Evolutionary conservation across 2,329 filamentous ascomycete species (phyloP).

Genomic region (Triangularia setosa): DNA sequence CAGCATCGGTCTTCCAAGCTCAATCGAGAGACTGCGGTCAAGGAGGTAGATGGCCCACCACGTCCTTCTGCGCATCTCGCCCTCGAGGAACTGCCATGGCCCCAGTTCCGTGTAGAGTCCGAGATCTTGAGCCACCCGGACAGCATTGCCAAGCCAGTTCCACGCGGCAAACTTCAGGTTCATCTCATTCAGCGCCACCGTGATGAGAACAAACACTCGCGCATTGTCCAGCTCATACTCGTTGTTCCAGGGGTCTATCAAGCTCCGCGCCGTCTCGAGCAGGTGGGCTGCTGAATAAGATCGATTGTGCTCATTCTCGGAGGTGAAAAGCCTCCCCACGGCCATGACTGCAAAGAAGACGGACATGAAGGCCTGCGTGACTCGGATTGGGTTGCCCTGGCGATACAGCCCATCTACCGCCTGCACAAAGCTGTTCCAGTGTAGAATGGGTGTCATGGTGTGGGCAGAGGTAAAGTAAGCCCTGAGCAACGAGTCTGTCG

Average conservation of each 20-base stretch:
- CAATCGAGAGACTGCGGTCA: conserved; percentile 76
- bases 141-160: conserved; percentile 77
- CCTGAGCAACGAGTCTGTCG: conserved; percentile 68
- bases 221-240: conserved; percentile 72
- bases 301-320: conserved; percentile 52
- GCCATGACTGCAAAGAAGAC: conserved; percentile 81
- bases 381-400: conserved; percentile 54
- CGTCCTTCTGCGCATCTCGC: conserved; percentile 78
- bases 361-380: conserved; percentile 68
- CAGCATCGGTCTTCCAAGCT: conserved; percentile 73
- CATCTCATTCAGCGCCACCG: conserved; percentile 77
- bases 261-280: conserved; percentile 64
- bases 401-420: conserved; percentile 76
- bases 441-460: conserved; percentile 75
- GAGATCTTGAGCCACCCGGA: conserved; percentile 78
- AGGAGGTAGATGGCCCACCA: conserved; percentile 95
- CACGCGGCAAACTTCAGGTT: conserved; percentile 83
- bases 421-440: conserved; percentile 79
- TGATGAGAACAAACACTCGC: conserved; percentile 66
- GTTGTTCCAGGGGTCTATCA: conserved; percentile 79
- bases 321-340: conserved; percentile 71
- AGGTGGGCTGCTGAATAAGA: conserved; percentile 56
- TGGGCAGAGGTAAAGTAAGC: conserved; percentile 77
- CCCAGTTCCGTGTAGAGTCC: conserved; percentile 74
- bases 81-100: conserved; percentile 69